Percentiles rank a stretch among this genome's conserved stretches.
These are phyloP conservation scores for Diaporthe sp. DNA, from an alignment of 2,329 filamentous ascomycete genomes.

Conservation along the genomic window DNA sequence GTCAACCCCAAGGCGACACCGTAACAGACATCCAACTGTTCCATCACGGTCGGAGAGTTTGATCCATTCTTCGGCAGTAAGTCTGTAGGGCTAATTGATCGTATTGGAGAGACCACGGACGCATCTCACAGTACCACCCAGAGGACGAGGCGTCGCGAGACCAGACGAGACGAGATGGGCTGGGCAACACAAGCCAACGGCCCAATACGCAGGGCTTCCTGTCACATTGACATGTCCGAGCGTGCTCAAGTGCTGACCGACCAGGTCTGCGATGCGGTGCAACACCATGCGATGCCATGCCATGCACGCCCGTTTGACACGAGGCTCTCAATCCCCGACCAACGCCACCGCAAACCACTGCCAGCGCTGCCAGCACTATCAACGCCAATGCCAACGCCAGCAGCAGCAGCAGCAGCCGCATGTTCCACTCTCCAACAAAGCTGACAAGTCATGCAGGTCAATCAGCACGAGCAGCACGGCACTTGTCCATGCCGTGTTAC, in stretches of 20 bases:
- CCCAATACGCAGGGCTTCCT: not conserved
- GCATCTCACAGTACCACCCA: not conserved
- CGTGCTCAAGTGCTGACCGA: slow-evolving; percentile 23
- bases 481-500: not conserved
- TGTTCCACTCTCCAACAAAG: not conserved
- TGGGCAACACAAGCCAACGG: not conserved
- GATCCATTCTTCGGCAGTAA: not conserved
- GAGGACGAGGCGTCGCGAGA: not conserved
- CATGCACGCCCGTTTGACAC: not conserved
- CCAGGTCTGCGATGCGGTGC: not conserved
- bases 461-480: not conserved
- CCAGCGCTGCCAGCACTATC: not conserved
- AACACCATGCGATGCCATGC: slow-evolving; percentile 8
- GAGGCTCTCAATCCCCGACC: not conserved
- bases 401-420: not conserved
- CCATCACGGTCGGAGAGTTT: slow-evolving; percentile 20
- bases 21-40: slow-evolving; percentile 2
- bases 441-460: not conserved
- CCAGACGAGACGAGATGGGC: slow-evolving; percentile 7
- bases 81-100: slow-evolving; percentile 11
- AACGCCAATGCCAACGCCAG: not conserved
- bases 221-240: slow-evolving; percentile 21
- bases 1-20: not conserved
- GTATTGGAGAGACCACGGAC: not conserved
- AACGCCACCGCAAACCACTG: slow-evolving; percentile 5